Conservation (phyloP, 495 filamentous ascomycete species). For the Podospora conica region DNA sequence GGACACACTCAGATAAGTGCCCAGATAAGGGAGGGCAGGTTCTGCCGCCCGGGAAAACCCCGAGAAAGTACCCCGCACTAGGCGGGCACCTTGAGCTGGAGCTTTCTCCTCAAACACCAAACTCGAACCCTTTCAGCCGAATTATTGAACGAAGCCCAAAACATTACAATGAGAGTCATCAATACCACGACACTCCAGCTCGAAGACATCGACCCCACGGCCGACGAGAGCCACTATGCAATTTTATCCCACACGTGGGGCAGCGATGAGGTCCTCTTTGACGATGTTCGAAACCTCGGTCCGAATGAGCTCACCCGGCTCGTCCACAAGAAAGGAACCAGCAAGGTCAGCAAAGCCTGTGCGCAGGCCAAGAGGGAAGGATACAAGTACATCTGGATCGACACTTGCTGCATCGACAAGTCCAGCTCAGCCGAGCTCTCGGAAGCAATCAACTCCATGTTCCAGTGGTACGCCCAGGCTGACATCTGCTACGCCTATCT, state of each 20-base stretch:
- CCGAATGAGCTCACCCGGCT: not conserved
- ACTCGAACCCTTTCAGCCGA: no score
- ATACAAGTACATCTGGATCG: not conserved
- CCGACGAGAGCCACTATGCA: not conserved
- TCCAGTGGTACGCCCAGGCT: not conserved
- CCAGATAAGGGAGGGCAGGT: no score
- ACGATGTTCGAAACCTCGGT: not conserved
- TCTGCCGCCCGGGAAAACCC: no score
- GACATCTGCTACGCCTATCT: not conserved
- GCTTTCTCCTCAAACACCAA: no score
- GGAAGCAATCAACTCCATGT: constrained; percentile 2
- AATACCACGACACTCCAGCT: not conserved
- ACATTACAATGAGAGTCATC: not conserved
- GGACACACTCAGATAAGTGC: no score
- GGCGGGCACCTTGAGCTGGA: no score
- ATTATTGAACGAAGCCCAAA: not conserved
- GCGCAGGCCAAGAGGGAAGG: not conserved
- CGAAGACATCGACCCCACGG: not conserved
- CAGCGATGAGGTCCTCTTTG: not conserved
- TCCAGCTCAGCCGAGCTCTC: not conserved
- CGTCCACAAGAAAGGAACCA: not conserved
- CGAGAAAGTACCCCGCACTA: no score
- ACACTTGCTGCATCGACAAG: constrained; percentile 7
- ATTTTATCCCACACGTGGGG: constrained; percentile 1
- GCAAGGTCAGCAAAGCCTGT: not conserved